Evolutionary conservation across 768 basidiomycete genomes (phyloP).

Genomic region (Jaapia argillacea): DNA sequence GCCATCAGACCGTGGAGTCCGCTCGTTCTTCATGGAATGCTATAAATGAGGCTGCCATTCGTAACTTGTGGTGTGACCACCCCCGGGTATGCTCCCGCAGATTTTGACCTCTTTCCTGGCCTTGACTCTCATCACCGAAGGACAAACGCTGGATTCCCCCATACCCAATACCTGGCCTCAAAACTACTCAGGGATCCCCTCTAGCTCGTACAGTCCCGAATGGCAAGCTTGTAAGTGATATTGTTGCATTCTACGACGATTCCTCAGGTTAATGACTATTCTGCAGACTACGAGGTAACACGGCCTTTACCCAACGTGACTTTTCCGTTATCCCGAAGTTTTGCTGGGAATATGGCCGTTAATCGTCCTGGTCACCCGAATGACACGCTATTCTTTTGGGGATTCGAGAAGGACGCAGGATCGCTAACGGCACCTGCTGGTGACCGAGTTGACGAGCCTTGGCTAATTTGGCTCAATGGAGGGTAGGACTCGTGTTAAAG

Average conservation of each 20-base stretch:
- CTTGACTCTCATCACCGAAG: no score
- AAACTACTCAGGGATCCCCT: slow-evolving; percentile 14
- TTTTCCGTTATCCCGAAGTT: slow-evolving; percentile 21
- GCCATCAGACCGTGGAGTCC: no score
- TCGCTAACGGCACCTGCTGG: slow-evolving; percentile 27
- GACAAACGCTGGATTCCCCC: no score
- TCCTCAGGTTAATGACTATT: not conserved
- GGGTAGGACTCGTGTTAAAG: slow-evolving; percentile 30
- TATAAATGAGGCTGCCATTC: no score
- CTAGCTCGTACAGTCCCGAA: slow-evolving; percentile 9
- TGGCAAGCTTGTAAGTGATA: slow-evolving; percentile 14
- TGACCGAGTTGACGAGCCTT: slow-evolving; percentile 34
- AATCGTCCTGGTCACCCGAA: slow-evolving; percentile 22
- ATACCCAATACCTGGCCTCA: slow-evolving; percentile 15
- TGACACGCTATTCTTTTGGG: slow-evolving; percentile 31
- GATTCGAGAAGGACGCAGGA: slow-evolving; percentile 24
- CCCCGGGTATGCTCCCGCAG: no score
- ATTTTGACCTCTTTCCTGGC: no score
- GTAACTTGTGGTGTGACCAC: no score
- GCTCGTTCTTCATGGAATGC: no score
- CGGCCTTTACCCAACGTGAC: slow-evolving; percentile 23
- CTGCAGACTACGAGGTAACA: slow-evolving; percentile 24
- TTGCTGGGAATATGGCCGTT: slow-evolving; percentile 25
- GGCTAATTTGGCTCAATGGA: slow-evolving; percentile 70
- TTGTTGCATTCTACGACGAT: no score